Conservation (phyloP, 2,329 filamentous ascomycete genomes). For the Chaetomium olivaceum region DNA sequence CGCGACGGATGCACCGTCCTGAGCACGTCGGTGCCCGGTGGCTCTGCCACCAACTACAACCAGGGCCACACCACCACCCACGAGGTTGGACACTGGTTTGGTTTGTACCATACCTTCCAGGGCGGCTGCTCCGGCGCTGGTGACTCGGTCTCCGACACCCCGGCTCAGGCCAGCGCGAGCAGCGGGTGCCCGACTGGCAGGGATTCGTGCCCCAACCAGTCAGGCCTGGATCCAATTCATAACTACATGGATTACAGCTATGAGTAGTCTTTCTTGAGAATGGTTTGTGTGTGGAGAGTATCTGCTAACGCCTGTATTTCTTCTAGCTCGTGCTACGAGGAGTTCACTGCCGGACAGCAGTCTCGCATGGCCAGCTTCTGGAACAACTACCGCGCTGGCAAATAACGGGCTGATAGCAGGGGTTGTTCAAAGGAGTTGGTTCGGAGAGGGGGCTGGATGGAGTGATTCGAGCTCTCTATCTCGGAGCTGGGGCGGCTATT, state of each 20-base stretch:
- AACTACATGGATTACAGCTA: constrained; percentile 44
- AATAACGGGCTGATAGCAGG: constrained; percentile 4
- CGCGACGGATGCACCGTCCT: constrained; percentile 38
- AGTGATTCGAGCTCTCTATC: no score
- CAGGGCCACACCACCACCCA: constrained; percentile 43
- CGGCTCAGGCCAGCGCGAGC: constrained; percentile 39
- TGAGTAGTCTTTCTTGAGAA: constrained; percentile 32
- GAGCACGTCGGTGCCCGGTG: constrained; percentile 37
- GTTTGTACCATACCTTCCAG: constrained; percentile 48
- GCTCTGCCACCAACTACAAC: constrained; percentile 37
- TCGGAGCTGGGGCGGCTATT: no score
- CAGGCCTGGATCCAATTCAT: constrained; percentile 40
- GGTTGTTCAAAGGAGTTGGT: not conserved
- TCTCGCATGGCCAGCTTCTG: constrained; percentile 39
- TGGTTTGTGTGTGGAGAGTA: not conserved
- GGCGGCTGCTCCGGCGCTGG: constrained; percentile 42
- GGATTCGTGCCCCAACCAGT: constrained; percentile 37
- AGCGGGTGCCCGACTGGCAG: constrained; percentile 42
- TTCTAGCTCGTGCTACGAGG: constrained; percentile 39
- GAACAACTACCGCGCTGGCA: constrained; percentile 34
- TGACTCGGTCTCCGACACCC: constrained; percentile 46
- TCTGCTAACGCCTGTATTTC: not conserved
- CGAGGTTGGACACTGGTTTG: constrained; percentile 49
- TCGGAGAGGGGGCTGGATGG: no score
- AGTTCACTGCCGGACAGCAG: constrained; percentile 43